Conservation (phyloP, 352 stramenopile genomes). For the Pythium sp. region DNA sequence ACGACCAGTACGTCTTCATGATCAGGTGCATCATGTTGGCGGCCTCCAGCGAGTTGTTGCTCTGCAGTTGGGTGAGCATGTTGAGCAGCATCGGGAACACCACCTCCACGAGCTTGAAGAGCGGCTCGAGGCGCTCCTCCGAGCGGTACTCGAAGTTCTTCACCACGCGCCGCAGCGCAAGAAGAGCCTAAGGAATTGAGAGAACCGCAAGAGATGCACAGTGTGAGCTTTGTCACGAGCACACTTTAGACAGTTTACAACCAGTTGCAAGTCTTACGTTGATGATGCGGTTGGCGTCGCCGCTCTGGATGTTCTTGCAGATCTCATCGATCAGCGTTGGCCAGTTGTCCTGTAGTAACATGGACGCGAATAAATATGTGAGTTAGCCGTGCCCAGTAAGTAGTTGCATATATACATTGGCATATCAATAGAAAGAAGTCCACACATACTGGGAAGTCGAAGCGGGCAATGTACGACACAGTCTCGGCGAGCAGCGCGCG, state of each 20-base stretch:
- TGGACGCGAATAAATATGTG: not conserved
- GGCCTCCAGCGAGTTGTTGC: slow-evolving; percentile 88
- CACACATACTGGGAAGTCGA: slow-evolving; percentile 91
- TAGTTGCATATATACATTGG: not conserved
- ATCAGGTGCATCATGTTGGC: slow-evolving; percentile 94
- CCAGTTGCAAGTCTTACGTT: slow-evolving; percentile 32
- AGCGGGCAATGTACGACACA: slow-evolving; percentile 91
- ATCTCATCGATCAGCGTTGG: slow-evolving; percentile 89
- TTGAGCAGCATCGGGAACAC: slow-evolving; percentile 93
- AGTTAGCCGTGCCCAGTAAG: not conserved
- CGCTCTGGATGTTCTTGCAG: slow-evolving; percentile 88
- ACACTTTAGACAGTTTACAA: not conserved
- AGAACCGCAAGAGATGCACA: not conserved
- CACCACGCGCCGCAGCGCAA: slow-evolving; percentile 94
- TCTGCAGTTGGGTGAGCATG: slow-evolving; percentile 86
- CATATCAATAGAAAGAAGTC: not conserved
- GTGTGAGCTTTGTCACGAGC: not conserved
- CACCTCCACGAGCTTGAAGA: slow-evolving; percentile 92
- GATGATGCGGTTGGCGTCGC: slow-evolving; percentile 82
- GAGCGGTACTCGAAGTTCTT: slow-evolving; percentile 98
- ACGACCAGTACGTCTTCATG: slow-evolving; percentile 98
- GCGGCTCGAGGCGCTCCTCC: slow-evolving; percentile 82
- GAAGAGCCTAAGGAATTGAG: slow-evolving; percentile 79
- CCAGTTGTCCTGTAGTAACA: slow-evolving; percentile 70
- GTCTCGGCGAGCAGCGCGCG: slow-evolving; percentile 93